Percentiles rank a stretch among this genome's conserved stretches.
Conservation (phyloP, 2,329 filamentous ascomycete species). For the Esteya vermicola region DNA sequence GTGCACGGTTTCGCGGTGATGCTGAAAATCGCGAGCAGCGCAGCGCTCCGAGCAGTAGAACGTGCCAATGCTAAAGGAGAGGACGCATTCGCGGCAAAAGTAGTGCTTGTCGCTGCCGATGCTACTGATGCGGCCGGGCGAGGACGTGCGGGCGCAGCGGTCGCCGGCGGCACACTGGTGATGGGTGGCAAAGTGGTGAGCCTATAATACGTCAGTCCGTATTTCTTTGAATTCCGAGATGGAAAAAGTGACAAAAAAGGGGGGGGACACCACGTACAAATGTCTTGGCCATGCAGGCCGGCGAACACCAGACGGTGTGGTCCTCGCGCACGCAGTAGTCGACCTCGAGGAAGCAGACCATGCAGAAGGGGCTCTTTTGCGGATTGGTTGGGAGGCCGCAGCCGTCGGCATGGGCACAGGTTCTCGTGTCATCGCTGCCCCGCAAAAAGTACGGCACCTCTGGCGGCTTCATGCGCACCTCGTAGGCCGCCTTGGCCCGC, state of each 20-base stretch:
- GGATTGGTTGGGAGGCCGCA: slow-evolving; percentile 7
- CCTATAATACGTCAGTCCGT: neutral
- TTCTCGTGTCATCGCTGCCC: slow-evolving; percentile 5
- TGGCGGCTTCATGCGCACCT: slow-evolving; percentile 18
- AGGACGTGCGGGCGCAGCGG: slow-evolving; percentile 5
- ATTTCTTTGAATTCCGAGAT: neutral
- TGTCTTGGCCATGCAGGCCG: slow-evolving; percentile 6
- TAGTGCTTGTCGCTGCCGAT: slow-evolving; percentile 1
- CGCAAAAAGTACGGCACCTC: slow-evolving; percentile 10
- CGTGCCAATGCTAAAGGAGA: slow-evolving; percentile 13
- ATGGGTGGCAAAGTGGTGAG: slow-evolving; percentile 4
- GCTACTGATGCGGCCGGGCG: neutral
- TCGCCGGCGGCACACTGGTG: slow-evolving; percentile 8
- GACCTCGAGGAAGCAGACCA: slow-evolving; percentile 11
- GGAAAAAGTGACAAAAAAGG: neutral
- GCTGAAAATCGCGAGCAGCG: slow-evolving; percentile 16
- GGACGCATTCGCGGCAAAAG: slow-evolving; percentile 20
- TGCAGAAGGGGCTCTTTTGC: slow-evolving; percentile 8
- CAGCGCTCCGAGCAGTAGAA: slow-evolving; percentile 19
- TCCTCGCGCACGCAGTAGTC: slow-evolving; percentile 9
- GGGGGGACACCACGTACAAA: neutral
- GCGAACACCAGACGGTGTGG: slow-evolving; percentile 10
- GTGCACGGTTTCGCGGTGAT: slow-evolving; percentile 18
- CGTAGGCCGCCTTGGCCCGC: slow-evolving; percentile 42
- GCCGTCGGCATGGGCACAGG: too few species aligned